These are phyloP conservation scores for Fusarium pilosicola DNA, from an alignment of 2,329 filamentous ascomycete genomes.

Conservation along the genomic window DNA sequence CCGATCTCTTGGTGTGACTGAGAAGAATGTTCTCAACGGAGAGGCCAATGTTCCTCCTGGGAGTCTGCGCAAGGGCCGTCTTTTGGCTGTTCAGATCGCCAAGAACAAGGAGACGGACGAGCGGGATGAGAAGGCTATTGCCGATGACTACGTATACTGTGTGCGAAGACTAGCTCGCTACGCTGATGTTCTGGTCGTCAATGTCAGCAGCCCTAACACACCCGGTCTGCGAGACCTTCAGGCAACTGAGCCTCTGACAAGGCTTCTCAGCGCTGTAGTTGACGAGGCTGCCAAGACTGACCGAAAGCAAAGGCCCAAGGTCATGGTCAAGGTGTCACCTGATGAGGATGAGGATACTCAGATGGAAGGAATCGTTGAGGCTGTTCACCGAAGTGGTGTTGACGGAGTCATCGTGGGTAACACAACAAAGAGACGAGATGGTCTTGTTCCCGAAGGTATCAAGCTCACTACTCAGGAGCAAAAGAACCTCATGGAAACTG, in stretches of 20 bases:
- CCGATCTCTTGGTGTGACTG: slow-evolving; percentile 73
- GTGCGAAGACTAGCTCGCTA: slow-evolving; percentile 85
- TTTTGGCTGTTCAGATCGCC: slow-evolving; percentile 91
- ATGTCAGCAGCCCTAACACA: slow-evolving; percentile 96
- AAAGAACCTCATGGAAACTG: slow-evolving; percentile 75
- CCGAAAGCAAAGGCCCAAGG: slow-evolving; percentile 71
- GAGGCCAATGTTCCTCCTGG: slow-evolving; percentile 82
- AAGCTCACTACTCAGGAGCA: slow-evolving; percentile 73
- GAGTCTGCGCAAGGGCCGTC: slow-evolving; percentile 77
- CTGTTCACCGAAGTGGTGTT: slow-evolving; percentile 84
- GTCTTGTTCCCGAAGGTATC: slow-evolving; percentile 74
- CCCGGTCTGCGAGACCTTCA: slow-evolving; percentile 90
- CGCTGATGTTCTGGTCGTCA: slow-evolving; percentile 96
- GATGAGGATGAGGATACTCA: slow-evolving; percentile 90
- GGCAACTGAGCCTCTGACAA: slow-evolving; percentile 82
- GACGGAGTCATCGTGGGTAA: slow-evolving; percentile 98
- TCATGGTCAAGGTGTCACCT: slow-evolving; percentile 98
- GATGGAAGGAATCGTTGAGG: slow-evolving; percentile 87
- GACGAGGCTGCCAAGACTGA: slow-evolving; percentile 75
- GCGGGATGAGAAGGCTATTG: slow-evolving; percentile 82
- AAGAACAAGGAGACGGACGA: slow-evolving; percentile 97
- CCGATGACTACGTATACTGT: slow-evolving; percentile 87
- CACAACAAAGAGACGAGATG: slow-evolving; percentile 86
- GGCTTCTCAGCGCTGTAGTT: slow-evolving; percentile 84
- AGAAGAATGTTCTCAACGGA: slow-evolving; percentile 80